Base-by-base conservation (phyloP, 495 filamentous ascomycete genomes). In the Talaromyces thailandensis region DNA sequence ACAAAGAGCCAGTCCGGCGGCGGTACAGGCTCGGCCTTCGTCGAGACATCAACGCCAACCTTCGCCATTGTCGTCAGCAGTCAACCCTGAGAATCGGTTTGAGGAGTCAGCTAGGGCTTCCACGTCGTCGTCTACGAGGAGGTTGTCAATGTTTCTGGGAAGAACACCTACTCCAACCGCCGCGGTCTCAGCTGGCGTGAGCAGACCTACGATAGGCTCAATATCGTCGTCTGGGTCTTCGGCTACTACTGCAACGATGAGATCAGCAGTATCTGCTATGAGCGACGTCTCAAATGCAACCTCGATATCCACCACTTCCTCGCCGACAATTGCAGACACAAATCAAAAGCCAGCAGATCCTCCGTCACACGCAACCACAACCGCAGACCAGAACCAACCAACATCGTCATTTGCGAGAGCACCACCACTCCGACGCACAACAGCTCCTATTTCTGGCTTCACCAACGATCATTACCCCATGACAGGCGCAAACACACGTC, bases 1-100 rank as follows among this genome's bases (percentile, higher is more conserved):
- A 24, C 28, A 37, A 6, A 28, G 8, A 29, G 31, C 14, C 26
- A 45, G 21, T 29, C 12, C 26, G 16, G 21, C 24, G 24, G n/a
- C 37, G 3, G 58, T 25, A 50, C 45, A 35, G 11, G 75, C 61
- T 71, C 73, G 25, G 76, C 76, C 12, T 70, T 77, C 64, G 62
- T 63, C 53, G 66, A 74, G 56, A 68, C 65, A 56, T 65, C 56
- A 12, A 65, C 73, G 31, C 26, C 58, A 45, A 48, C 18, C 45
- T 0, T 61, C 59, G 28, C 26, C 59, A 1, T 61, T 61, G 16
- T 50, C 58, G 3, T 18, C 18, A n/a, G 8, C 1, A 48, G 23
- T 26, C 16, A 24, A 29, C 12, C 14, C 25, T 25, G n/a, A n/a
- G 12, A 24, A 23, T 23, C 45, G 23, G 24, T 14, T 11, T 14